Conservation (phyloP, 2,329 filamentous ascomycete genomes). For the Microsporum ferrugineum region DNA sequence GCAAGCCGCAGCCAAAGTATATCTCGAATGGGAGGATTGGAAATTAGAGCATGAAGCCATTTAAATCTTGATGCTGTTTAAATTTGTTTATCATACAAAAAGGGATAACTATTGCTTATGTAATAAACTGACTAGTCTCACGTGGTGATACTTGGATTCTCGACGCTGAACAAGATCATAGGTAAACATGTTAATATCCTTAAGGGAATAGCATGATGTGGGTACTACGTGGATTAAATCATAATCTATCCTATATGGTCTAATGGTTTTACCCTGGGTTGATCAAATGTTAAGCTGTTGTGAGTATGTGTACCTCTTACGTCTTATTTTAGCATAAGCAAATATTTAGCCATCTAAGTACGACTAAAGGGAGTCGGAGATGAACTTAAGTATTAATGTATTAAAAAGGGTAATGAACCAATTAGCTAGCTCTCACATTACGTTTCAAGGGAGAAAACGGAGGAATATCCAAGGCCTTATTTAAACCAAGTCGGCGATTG, state of each 20-base stretch:
- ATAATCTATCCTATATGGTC: too few species aligned
- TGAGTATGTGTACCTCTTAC: too few species aligned
- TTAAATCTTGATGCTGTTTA: not conserved
- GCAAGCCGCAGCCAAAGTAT: not conserved
- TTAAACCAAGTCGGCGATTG: not conserved
- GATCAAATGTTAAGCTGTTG: too few species aligned
- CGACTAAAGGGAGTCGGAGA: not conserved
- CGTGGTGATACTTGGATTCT: too few species aligned
- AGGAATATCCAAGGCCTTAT: not conserved
- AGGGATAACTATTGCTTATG: not conserved
- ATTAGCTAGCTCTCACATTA: not conserved
- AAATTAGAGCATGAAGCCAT: not conserved
- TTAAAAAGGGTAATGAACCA: not conserved
- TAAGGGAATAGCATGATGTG: too few species aligned
- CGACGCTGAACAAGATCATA: too few species aligned
- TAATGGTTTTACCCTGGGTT: too few species aligned
- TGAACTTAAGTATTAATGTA: not conserved
- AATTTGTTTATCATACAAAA: too few species aligned
- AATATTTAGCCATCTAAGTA: too few species aligned
- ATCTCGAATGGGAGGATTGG: not conserved
- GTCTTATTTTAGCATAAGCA: too few species aligned
- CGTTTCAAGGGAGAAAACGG: constrained; percentile 3
- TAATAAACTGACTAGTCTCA: not conserved
- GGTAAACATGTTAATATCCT: too few species aligned
- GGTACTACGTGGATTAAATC: too few species aligned